phyloP scores from a whole-genome alignment of 106 monocot species.

The Dendrobium huoshanense region DNA sequence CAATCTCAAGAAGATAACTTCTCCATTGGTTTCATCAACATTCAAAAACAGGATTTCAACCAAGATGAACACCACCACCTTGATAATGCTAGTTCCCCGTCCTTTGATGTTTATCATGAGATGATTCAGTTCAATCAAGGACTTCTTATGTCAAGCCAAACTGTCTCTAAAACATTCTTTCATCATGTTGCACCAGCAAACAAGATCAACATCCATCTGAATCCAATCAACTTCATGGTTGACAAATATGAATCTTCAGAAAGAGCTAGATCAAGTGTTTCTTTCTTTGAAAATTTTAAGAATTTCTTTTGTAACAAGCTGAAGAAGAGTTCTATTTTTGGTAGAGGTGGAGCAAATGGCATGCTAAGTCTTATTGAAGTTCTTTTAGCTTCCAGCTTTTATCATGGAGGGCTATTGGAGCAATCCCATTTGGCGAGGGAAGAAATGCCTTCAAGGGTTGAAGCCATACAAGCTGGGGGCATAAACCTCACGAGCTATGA shows the following conservation, averaged over 20 bases:
- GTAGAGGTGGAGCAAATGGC: conserved; percentile 12
- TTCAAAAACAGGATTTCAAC: conserved; percentile 13
- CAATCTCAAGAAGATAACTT: conserved; percentile 56
- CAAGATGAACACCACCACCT: conserved; percentile 7
- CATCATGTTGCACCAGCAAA: conserved; percentile 52
- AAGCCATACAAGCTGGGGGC: background rate
- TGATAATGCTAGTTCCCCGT: background rate
- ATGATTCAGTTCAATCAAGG: conserved; percentile 46
- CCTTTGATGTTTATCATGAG: conserved; percentile 25
- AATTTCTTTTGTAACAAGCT: conserved; percentile 26
- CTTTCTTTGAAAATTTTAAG: conserved; percentile 40
- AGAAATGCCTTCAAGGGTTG: conserved; percentile 3
- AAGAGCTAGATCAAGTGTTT: conserved; percentile 24
- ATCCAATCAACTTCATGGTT: conserved; percentile 21
- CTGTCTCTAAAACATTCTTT: conserved; percentile 50
- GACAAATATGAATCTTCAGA: conserved; percentile 4
- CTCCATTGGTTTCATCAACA: conserved; percentile 30
- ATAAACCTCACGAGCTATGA: background rate
- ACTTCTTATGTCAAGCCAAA: conserved; percentile 35
- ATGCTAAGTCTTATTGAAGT: conserved; percentile 16
- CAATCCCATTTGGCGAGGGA: background rate
- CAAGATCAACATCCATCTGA: conserved; percentile 63
- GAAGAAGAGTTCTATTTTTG: conserved; percentile 7
- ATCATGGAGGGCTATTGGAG: conserved; percentile 11
- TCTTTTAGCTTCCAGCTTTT: conserved; percentile 15